These are phyloP conservation scores for Fusarium torreyae DNA, from an alignment of 2,329 filamentous ascomycete genomes.

Conservation along the genomic window DNA sequence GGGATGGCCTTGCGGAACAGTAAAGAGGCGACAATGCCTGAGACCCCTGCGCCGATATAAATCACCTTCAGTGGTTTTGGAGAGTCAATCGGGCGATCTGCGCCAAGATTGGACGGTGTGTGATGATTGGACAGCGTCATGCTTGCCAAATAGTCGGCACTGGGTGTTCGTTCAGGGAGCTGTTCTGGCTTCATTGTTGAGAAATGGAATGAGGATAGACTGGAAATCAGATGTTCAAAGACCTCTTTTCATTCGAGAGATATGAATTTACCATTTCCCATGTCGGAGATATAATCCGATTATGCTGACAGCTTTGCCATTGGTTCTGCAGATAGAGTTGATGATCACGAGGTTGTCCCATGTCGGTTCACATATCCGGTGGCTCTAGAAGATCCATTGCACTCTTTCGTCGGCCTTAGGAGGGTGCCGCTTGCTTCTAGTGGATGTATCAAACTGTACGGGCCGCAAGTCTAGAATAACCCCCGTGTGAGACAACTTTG, in stretches of 20 bases:
- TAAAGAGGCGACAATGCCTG: slow-evolving; percentile 21
- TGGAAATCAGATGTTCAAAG: not conserved
- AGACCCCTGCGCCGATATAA: slow-evolving; percentile 20
- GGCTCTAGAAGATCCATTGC: not conserved
- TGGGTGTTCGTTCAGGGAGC: not conserved
- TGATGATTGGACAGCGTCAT: slow-evolving; percentile 3
- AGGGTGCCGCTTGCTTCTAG: not conserved
- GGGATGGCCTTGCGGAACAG: slow-evolving; percentile 15
- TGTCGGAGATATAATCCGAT: slow-evolving; percentile 9
- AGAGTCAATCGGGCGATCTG: slow-evolving; percentile 11
- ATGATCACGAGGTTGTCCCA: not conserved
- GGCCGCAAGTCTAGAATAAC: not conserved
- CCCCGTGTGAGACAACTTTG: not conserved
- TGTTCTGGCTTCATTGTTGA: not conserved
- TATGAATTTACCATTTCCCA: not conserved
- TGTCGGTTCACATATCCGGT: not conserved
- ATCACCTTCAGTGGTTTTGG: slow-evolving; percentile 11
- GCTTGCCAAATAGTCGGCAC: not conserved
- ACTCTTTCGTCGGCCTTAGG: not conserved
- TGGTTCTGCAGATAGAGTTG: not conserved
- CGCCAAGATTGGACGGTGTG: not conserved
- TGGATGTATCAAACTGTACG: not conserved
- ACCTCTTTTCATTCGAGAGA: not conserved
- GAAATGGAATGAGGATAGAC: not conserved
- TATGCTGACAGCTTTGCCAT: not conserved